These are phyloP conservation scores for Jackrogersella multiformis DNA, from an alignment of 495 filamentous ascomycete genomes.

Conservation along the genomic window DNA sequence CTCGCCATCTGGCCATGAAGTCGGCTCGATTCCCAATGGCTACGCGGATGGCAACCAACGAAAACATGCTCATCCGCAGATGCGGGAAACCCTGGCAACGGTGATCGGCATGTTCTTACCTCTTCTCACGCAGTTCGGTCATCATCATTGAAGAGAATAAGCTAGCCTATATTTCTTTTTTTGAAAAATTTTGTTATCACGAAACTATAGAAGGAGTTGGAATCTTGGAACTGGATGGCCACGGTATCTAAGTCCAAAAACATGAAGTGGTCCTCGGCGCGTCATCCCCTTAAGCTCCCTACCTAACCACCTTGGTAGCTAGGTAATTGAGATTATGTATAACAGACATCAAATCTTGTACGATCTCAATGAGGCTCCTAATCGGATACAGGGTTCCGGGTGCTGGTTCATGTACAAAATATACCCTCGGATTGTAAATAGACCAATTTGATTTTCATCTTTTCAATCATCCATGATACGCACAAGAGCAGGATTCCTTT, in stretches of 20 bases:
- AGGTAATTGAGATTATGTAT: conserved; percentile 8
- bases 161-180: conserved; percentile 12
- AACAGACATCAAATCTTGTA: conserved; percentile 9
- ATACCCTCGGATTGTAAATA: conserved; percentile 40
- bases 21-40: conserved; percentile 66
- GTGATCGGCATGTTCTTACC: conserved; percentile 92
- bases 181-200: conserved; percentile 28
- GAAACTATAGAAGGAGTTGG: conserved; percentile 32
- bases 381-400: neutral
- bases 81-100: conserved; percentile 75
- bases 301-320: neutral
- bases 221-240: conserved; percentile 23
- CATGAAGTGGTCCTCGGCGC: neutral
- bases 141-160: conserved; percentile 70
- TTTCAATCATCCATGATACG: neutral
- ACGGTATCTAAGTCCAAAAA: conserved; percentile 14
- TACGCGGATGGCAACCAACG: conserved; percentile 69
- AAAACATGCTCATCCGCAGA: conserved; percentile 61
- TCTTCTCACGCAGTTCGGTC: conserved; percentile 87
- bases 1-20: conserved; percentile 56
- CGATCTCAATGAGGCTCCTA: conserved; percentile 16
- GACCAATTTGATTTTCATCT: conserved; percentile 13
- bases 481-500: conserved; percentile 5
- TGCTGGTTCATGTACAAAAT: conserved; percentile 28
- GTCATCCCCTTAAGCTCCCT: neutral